Conservation (phyloP, 306 rosid species). For the Dryas alaskensis region DNA sequence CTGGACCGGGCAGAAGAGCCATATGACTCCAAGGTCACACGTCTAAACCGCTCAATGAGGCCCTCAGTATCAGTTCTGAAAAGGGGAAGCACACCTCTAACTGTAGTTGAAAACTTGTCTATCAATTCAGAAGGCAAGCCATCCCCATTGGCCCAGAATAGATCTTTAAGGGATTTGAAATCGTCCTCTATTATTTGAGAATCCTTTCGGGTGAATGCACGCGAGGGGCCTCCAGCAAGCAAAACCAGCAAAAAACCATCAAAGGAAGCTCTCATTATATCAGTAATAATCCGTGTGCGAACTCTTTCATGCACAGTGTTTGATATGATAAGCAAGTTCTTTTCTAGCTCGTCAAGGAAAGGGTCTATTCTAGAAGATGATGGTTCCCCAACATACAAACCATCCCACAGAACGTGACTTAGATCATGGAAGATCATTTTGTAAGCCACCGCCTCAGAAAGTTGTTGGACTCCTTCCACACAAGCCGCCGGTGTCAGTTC, state of each 20-base stretch:
- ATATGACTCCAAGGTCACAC: slow-evolving; percentile 62
- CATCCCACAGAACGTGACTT: slow-evolving; percentile 74
- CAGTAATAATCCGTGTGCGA: slow-evolving; percentile 73
- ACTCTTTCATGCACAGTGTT: slow-evolving; percentile 75
- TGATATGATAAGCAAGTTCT: slow-evolving; percentile 54
- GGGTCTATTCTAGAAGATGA: slow-evolving; percentile 81
- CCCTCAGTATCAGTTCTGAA: slow-evolving; percentile 74
- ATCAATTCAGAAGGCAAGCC: slow-evolving; percentile 87
- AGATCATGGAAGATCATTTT: slow-evolving; percentile 80
- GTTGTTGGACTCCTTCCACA: slow-evolving; percentile 93
- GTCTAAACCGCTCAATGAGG: slow-evolving; percentile 74
- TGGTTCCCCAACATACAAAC: slow-evolving; percentile 78
- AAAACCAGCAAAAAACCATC: slow-evolving; percentile 91
- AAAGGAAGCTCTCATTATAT: slow-evolving; percentile 94
- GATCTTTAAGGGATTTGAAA: slow-evolving; percentile 70
- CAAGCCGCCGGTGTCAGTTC: slow-evolving; percentile 83
- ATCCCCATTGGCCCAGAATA: slow-evolving; percentile 93
- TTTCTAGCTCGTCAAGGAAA: slow-evolving; percentile 77
- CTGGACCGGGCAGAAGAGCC: slow-evolving; percentile 82
- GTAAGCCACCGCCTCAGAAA: slow-evolving; percentile 81
- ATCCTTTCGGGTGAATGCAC: slow-evolving; percentile 73
- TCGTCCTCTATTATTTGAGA: slow-evolving; percentile 86
- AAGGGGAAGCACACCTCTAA: slow-evolving; percentile 76
- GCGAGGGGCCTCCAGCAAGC: slow-evolving; percentile 98
- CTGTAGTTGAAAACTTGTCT: slow-evolving; percentile 68